Conservation (phyloP, 2,329 filamentous ascomycete genomes). For the Arthrinium puccinioides region DNA sequence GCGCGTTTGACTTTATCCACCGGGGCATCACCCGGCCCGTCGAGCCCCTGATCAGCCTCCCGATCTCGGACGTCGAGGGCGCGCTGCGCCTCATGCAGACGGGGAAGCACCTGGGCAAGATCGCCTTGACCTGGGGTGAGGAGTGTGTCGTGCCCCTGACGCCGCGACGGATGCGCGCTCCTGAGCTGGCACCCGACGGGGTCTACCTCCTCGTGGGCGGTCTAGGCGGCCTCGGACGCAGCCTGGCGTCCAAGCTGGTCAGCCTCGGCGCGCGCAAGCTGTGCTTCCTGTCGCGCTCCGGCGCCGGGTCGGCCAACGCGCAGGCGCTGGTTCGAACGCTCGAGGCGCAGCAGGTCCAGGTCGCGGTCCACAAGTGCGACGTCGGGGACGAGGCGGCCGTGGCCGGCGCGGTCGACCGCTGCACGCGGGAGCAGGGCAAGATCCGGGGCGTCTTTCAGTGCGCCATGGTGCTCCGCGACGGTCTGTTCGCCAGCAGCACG, state of each 20-base stretch:
- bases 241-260: constrained; percentile 24
- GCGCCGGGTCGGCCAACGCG: constrained; percentile 8
- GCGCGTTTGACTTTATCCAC: not conserved
- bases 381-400: not conserved
- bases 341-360: not conserved
- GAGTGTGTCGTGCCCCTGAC: not conserved
- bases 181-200: constrained; percentile 2
- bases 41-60: not conserved
- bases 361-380: not conserved
- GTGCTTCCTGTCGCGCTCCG: constrained; percentile 15
- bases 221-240: constrained; percentile 27
- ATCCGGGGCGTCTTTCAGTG: not conserved
- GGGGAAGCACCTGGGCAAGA: constrained; percentile 32
- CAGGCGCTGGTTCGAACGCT: constrained; percentile 7
- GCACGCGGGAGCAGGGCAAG: not conserved
- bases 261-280: constrained; percentile 24
- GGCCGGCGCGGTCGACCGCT: not conserved
- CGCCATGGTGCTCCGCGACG: not conserved
- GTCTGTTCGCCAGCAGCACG: not conserved
- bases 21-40: not conserved
- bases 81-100: constrained; percentile 28
- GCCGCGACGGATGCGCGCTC: too few relatives aligned
- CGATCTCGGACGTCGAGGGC: constrained; percentile 11
- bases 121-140: constrained; percentile 18
- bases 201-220: constrained; percentile 30